phyloP scores from a whole-genome alignment of 176 grass and related monocot genomes.

The Elaeis guineensis region DNA sequence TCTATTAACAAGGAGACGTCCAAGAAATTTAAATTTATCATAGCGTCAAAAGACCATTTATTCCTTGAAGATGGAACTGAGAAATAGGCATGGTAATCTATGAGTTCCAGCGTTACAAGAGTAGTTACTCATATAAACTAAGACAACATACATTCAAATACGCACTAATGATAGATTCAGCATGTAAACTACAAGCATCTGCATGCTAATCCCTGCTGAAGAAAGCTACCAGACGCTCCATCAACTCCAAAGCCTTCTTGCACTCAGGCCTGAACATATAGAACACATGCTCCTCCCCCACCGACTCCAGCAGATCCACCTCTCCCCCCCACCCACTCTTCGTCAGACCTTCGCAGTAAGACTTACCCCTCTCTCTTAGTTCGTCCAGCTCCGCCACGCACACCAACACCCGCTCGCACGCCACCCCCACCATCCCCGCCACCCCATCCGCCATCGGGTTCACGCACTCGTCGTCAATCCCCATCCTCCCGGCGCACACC shows the following conservation, averaged over 20 bases:
- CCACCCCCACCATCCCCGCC: constrained; percentile 7
- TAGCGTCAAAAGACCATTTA: too few relatives aligned
- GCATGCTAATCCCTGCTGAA: constrained; percentile 1
- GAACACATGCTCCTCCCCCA: constrained; percentile 31
- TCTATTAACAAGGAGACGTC: too few relatives aligned
- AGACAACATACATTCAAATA: too few relatives aligned
- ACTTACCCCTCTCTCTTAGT: constrained; percentile 28
- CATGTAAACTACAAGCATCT: too few relatives aligned
- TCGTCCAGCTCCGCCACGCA: constrained; percentile 22
- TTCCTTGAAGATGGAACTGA: too few relatives aligned
- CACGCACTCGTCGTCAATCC: constrained; percentile 29
- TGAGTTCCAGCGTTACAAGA: too few relatives aligned
- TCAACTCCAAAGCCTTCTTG: constrained; percentile 26
- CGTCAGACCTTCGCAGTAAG: constrained; percentile 28
- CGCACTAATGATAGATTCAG: too few relatives aligned
- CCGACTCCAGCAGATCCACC: constrained; percentile 34
- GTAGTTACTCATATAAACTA: too few relatives aligned
- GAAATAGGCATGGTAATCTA: too few relatives aligned
- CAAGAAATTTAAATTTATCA: too few relatives aligned
- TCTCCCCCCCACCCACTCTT: constrained; percentile 30
- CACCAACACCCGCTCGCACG: constrained; percentile 25
- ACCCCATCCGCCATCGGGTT: constrained; percentile 24
- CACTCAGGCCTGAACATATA: constrained; percentile 8
- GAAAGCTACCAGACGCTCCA: constrained; percentile 26
- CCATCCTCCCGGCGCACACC: constrained; percentile 34